A percentile compares a stretch with the other conserved stretches of the same genome.
phyloP scores from a whole-genome alignment of 2,329 filamentous ascomycete genomes.

The Rasamsonia emersonii region DNA sequence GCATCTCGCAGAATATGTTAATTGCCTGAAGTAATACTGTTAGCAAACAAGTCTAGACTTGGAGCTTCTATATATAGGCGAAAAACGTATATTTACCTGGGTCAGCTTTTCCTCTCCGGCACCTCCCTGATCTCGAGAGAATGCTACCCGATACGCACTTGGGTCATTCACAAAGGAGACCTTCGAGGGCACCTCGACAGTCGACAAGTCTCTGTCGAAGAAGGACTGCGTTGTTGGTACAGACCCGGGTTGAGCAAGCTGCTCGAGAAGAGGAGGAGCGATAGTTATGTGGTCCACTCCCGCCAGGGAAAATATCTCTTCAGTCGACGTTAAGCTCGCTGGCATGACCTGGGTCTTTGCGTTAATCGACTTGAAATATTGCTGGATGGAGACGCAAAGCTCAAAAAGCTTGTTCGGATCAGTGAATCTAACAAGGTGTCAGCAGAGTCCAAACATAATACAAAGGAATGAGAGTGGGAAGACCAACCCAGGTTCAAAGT shows the following conservation, averaged over 20 bases:
- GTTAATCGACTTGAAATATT: slow-evolving; percentile 40
- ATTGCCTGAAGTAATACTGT: slow-evolving; percentile 36
- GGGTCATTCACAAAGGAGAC: slow-evolving; percentile 33
- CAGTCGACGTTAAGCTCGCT: slow-evolving; percentile 48
- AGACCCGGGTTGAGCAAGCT: slow-evolving; percentile 36
- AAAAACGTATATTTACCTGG: slow-evolving; percentile 21
- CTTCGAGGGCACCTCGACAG: slow-evolving; percentile 8
- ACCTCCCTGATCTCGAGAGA: slow-evolving; percentile 35
- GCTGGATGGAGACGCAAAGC: slow-evolving; percentile 45
- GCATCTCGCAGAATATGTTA: slow-evolving; percentile 51
- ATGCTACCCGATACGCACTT: slow-evolving; percentile 43
- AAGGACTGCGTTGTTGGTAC: slow-evolving; percentile 23
- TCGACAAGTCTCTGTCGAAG: slow-evolving; percentile 14
- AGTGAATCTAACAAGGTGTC: slow-evolving; percentile 12
- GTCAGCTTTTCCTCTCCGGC: slow-evolving; percentile 42
- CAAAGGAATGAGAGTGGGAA: not conserved
- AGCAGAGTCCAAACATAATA: not conserved
- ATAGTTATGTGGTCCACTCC: slow-evolving; percentile 54
- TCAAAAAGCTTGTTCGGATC: slow-evolving; percentile 30
- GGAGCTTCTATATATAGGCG: not conserved
- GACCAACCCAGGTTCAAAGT: slow-evolving; percentile 40
- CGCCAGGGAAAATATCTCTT: slow-evolving; percentile 51
- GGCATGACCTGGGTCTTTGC: slow-evolving; percentile 45
- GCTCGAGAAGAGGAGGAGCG: slow-evolving; percentile 43
- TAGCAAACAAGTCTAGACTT: slow-evolving; percentile 1